phyloP scores from a whole-genome alignment of 306 rosid genomes.

The Cicer cuneatum region DNA sequence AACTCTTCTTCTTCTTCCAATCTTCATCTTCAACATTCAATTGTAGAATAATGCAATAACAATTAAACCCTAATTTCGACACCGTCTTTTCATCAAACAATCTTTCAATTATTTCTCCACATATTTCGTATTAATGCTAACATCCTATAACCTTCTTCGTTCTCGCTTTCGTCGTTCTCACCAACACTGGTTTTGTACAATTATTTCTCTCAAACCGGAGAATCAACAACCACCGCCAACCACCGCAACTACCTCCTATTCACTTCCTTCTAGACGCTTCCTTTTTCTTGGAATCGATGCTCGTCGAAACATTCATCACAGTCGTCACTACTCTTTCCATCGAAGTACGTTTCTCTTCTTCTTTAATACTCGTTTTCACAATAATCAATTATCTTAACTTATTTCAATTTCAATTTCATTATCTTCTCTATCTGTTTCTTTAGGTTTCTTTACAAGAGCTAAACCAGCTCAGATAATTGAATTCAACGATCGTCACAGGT shows the following conservation, averaged over 20 bases:
- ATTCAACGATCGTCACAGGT: conserved; percentile 84
- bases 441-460: conserved; percentile 83
- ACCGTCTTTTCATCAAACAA: not conserved
- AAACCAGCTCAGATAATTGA: conserved; percentile 66
- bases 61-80: conserved; percentile 33
- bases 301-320: conserved; percentile 25
- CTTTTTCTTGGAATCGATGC: conserved; percentile 45
- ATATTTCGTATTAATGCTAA: conserved; percentile 41
- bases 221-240: conserved; percentile 30
- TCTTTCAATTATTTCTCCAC: conserved; percentile 9
- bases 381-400: not conserved
- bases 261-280: conserved; percentile 45
- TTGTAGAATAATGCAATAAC: not conserved
- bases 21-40: not conserved
- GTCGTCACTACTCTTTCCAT: conserved; percentile 45
- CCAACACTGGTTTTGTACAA: conserved; percentile 21
- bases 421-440: not conserved
- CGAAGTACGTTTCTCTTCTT: conserved; percentile 54
- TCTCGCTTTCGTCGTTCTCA: conserved; percentile 44
- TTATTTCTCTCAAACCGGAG: conserved; percentile 31
- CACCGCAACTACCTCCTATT: conserved; percentile 25
- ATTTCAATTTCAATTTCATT: not conserved
- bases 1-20: not conserved
- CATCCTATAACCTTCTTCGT: conserved; percentile 41
- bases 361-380: not conserved